Conservation (phyloP, 2,329 filamentous ascomycete species). For the Apiospora arundinis region DNA sequence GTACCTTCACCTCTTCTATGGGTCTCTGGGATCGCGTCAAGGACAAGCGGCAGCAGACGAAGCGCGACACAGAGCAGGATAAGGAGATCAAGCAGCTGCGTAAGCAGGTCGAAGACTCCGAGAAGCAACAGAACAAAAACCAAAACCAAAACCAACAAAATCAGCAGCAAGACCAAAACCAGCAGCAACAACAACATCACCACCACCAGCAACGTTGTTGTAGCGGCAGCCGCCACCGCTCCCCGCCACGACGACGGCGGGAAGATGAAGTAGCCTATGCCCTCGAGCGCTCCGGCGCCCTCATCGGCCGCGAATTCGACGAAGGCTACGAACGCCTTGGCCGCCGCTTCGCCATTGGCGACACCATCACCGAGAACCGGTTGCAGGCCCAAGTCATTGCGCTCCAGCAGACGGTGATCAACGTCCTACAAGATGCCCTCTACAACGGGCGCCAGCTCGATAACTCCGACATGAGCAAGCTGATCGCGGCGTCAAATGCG, state of each 20-base stretch:
- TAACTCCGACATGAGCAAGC: constrained; percentile 37
- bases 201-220: constrained; percentile 8
- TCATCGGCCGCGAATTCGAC: constrained; percentile 44
- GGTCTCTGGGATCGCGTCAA: constrained; percentile 45
- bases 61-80: constrained; percentile 42
- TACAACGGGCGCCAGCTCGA: constrained; percentile 36
- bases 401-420: constrained; percentile 45
- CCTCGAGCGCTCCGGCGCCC: constrained; percentile 39
- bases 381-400: constrained; percentile 46
- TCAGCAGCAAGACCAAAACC: constrained; percentile 26
- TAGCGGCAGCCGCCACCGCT: constrained; percentile 1
- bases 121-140: constrained; percentile 30
- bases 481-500: constrained; percentile 42
- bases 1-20: constrained; percentile 45
- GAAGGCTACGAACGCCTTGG: constrained; percentile 40
- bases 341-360: constrained; percentile 43
- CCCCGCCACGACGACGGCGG: neutral
- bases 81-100: constrained; percentile 41
- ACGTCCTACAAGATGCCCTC: constrained; percentile 45
- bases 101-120: constrained; percentile 32
- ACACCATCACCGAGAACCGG: constrained; percentile 43
- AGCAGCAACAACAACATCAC: constrained; percentile 26
- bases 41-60: constrained; percentile 40
- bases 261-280: constrained; percentile 38
- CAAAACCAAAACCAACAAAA: constrained; percentile 26